These are phyloP conservation scores for Scutellaria minor DNA, from an alignment of 257 asterid species.

Conservation along the genomic window DNA sequence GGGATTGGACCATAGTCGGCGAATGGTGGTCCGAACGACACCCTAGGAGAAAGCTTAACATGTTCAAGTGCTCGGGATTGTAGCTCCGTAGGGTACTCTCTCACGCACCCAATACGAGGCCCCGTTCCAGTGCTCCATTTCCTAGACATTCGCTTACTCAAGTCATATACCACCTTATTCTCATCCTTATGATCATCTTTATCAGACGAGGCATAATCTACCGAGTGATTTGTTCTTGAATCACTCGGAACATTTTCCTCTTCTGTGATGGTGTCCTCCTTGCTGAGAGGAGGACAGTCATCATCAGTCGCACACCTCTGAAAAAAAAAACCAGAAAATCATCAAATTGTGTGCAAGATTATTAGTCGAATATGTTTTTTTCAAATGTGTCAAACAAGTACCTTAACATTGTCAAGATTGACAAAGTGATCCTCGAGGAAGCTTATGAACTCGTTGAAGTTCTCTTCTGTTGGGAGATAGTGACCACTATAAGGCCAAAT, in stretches of 20 bases:
- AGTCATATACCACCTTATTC: slow-evolving; percentile 36
- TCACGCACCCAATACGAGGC: slow-evolving; percentile 82
- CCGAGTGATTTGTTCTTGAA: slow-evolving; percentile 30
- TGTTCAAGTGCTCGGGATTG: slow-evolving; percentile 83
- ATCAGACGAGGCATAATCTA: slow-evolving; percentile 29
- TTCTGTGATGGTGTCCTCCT: slow-evolving; percentile 8
- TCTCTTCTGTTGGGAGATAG: slow-evolving; percentile 93
- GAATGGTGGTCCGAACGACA: slow-evolving; percentile 45
- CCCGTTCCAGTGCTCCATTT: slow-evolving; percentile 86
- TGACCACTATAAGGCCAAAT: slow-evolving; percentile 98
- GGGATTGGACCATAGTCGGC: slow-evolving; percentile 75
- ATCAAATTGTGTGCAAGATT: slow-evolving; percentile 13
- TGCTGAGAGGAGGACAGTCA: slow-evolving; percentile 50
- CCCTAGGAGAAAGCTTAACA: slow-evolving; percentile 78
- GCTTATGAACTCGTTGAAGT: slow-evolving; percentile 74
- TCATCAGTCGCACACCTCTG: slow-evolving; percentile 83
- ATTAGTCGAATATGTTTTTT: not conserved
- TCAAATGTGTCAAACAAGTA: slow-evolving; percentile 24
- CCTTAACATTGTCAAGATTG: slow-evolving; percentile 81
- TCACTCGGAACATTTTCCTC: slow-evolving; percentile 39
- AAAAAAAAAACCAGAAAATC: slow-evolving; percentile 28
- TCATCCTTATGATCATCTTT: slow-evolving; percentile 24
- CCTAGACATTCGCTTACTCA: slow-evolving; percentile 59
- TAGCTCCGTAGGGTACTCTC: slow-evolving; percentile 74
- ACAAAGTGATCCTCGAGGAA: slow-evolving; percentile 81